Conservation (phyloP, 2,329 filamentous ascomycete species). For the Mariannaea sp. region DNA sequence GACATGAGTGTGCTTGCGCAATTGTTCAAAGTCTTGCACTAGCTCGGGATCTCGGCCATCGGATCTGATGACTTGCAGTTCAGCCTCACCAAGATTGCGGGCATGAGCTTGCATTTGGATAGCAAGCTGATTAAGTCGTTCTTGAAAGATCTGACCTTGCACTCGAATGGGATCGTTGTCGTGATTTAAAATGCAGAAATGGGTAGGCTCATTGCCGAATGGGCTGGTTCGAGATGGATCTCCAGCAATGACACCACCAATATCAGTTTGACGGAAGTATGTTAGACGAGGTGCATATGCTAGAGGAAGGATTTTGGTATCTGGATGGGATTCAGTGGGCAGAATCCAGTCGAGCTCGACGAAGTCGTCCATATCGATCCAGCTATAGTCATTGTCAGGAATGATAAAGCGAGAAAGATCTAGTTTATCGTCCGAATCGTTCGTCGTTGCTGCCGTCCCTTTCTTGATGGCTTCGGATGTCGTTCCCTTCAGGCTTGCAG, state of each 20-base stretch:
- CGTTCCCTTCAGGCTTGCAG: slow-evolving; percentile 84
- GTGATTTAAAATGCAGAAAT: slow-evolving; percentile 92
- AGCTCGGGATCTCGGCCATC: slow-evolving; percentile 55
- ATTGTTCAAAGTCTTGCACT: slow-evolving; percentile 64
- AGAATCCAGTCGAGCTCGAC: slow-evolving; percentile 97
- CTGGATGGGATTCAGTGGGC: slow-evolving; percentile 85
- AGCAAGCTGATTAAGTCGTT: slow-evolving; percentile 77
- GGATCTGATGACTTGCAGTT: slow-evolving; percentile 65
- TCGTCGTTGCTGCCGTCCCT: slow-evolving; percentile 56
- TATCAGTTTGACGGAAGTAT: slow-evolving; percentile 96
- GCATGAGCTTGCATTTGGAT: slow-evolving; percentile 78
- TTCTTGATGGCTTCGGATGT: slow-evolving; percentile 75
- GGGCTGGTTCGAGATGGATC: slow-evolving; percentile 82
- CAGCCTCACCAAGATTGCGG: slow-evolving; percentile 73
- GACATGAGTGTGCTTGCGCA: slow-evolving; percentile 59
- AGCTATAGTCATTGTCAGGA: slow-evolving; percentile 90
- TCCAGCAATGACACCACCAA: slow-evolving; percentile 77
- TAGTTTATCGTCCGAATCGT: slow-evolving; percentile 61
- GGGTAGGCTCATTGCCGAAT: slow-evolving; percentile 91
- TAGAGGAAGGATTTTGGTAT: slow-evolving; percentile 91
- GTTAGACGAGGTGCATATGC: slow-evolving; percentile 94
- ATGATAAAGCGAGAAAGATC: slow-evolving; percentile 92
- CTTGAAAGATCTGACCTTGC: slow-evolving; percentile 82
- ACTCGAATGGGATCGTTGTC: slow-evolving; percentile 88
- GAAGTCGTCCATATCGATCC: slow-evolving; percentile 99